phyloP scores from a whole-genome alignment of 768 basidiomycete genomes.

The Phaffia tasmanica region DNA sequence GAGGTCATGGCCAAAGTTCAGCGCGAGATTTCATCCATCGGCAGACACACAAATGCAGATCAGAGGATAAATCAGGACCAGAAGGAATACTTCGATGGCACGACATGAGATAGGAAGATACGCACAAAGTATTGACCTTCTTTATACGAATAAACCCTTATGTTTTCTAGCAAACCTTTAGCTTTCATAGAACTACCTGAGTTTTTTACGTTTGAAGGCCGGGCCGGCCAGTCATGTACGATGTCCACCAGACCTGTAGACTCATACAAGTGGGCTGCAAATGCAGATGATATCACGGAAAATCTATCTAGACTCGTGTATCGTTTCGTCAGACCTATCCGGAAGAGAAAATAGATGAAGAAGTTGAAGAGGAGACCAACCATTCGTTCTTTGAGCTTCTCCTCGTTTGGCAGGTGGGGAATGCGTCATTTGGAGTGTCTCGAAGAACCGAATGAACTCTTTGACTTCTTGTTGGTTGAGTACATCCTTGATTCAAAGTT shows the following conservation, averaged over 20 bases:
- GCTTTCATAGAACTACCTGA: slow-evolving; percentile 1
- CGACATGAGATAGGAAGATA: background rate
- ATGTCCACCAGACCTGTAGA: slow-evolving; percentile 11
- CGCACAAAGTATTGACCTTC: slow-evolving; percentile 14
- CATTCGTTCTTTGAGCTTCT: slow-evolving; percentile 21
- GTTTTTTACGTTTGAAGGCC: background rate
- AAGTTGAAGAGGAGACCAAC: background rate
- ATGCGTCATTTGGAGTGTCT: slow-evolving; percentile 2
- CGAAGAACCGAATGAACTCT: slow-evolving; percentile 12
- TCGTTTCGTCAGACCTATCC: background rate
- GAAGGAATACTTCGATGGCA: too few species aligned
- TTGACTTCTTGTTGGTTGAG: slow-evolving; percentile 14
- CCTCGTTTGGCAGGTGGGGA: slow-evolving; percentile 23
- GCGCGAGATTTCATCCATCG: too few species aligned
- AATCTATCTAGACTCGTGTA: slow-evolving; percentile 3
- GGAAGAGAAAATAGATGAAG: background rate
- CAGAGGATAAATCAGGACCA: background rate
- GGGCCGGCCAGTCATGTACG: slow-evolving; percentile 16
- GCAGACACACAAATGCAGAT: background rate
- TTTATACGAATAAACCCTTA: slow-evolving; percentile 14
- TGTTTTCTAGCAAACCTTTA: slow-evolving; percentile 19
- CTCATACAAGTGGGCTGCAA: slow-evolving; percentile 8
- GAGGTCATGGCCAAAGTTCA: too few species aligned
- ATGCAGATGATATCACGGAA: slow-evolving; percentile 13
- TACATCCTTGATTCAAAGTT: slow-evolving; percentile 9